Evolutionary conservation across 2,329 filamentous ascomycete species (phyloP), one percentile per base, ranked within the genome.

Genomic region (Aspergillus fumigatus): DNA sequence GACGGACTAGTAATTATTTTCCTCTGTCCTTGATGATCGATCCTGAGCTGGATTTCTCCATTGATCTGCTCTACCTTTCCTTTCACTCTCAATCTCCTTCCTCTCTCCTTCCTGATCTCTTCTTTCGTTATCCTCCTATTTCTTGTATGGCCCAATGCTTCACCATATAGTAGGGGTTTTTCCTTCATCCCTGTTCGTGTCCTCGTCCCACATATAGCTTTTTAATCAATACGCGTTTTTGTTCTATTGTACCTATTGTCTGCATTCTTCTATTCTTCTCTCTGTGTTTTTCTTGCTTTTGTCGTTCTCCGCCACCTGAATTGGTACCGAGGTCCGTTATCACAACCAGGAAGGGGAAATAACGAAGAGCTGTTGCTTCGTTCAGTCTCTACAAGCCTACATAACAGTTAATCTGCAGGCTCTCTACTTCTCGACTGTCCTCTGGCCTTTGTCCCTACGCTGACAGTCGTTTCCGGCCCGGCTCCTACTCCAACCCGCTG

Each of bases 231-330:
- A 29, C 49, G 27, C 49, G n/a, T 56, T 38, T 48, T 50, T 53
- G 35, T 50, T 52, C 32, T 55, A 23, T 51, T 59, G 51, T 53
- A 56, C 48, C 41, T 58, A 55, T 58, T 58, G 43, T 51, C 55
- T 52, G 57, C 51, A 56, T 57, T 52, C 64, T 55, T 65, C 62
- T 55, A 58, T 57, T 61, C 64, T 57, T 54, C 55, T 47, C 43
- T 45, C 56, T 61, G 52, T 45, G 45, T 53, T 54, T 54, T 50
- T 55, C 26, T 35, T 41, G 40, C 41, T 52, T 21, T 53, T 50
- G 56, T 55, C 50, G 38, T 49, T 54, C 58, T 50, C 19, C 25
- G 48, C 47, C 47, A 23, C 19, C 47, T 38, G 14, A 38, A 38
- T 38, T 38, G 32, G 32, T 38, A 17, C 32, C 32, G 32, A 38